phyloP scores from a whole-genome alignment of 208 protist species.

The Leishmania turanica region DNA sequence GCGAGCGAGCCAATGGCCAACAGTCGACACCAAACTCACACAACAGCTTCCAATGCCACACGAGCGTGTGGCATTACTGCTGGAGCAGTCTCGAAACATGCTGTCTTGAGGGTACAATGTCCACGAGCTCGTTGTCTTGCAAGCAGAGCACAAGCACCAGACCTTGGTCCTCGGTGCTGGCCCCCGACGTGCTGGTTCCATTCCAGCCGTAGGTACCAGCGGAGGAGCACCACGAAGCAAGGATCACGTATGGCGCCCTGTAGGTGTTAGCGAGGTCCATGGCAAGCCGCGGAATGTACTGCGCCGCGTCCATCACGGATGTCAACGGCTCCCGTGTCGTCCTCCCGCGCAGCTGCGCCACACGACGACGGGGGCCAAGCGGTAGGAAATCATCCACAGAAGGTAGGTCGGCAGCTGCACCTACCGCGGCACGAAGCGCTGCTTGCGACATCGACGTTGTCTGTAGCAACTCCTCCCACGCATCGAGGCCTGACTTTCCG shows the following conservation, averaged over 20 bases:
- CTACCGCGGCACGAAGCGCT: background rate
- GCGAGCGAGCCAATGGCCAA: background rate
- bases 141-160: conserved; percentile 14
- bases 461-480: conserved; percentile 14
- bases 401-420: background rate
- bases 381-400: background rate
- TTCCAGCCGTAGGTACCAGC: background rate
- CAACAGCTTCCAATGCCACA: too few species aligned
- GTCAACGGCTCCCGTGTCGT: too few species aligned
- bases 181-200: background rate
- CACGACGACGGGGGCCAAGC: background rate
- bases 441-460: background rate
- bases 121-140: conserved; percentile 16
- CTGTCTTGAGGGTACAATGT: background rate
- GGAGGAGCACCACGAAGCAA: conserved; percentile 15
- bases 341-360: background rate
- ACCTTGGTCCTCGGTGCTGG: background rate
- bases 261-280: conserved; percentile 3
- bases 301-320: background rate
- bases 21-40: background rate
- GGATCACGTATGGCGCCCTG: conserved; percentile 10
- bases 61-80: background rate
- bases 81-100: background rate
- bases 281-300: conserved; percentile 14
- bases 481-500: background rate